These are phyloP conservation scores for Polytrichum formosum DNA, from an alignment of 225 moss, liverwort and hornwort species.

Conservation along the genomic window DNA sequence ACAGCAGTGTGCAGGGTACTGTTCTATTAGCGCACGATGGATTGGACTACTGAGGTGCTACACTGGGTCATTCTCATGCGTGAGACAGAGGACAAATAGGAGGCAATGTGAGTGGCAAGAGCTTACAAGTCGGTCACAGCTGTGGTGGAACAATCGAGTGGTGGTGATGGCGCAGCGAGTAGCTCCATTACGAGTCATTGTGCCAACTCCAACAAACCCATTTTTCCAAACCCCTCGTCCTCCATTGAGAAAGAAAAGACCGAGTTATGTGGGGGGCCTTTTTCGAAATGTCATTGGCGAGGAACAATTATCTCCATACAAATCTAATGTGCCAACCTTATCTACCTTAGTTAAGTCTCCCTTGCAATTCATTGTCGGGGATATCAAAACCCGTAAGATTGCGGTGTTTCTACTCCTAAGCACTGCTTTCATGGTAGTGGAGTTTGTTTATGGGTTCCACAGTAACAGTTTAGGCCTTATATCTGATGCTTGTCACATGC, in stretches of 20 bases:
- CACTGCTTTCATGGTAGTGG: constrained; percentile 89
- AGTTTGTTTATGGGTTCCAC: constrained; percentile 90
- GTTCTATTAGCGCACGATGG: no score
- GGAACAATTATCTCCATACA: constrained; percentile 33
- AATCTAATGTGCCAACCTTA: constrained; percentile 37
- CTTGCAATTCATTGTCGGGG: constrained; percentile 66
- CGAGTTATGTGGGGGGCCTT: constrained; percentile 47
- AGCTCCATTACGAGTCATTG: constrained; percentile 45
- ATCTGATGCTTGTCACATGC: constrained; percentile 98
- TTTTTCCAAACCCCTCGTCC: constrained; percentile 25
- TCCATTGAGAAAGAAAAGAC: constrained; percentile 34
- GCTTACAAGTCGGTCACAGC: no score
- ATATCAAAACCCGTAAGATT: constrained; percentile 78
- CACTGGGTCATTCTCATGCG: constrained; percentile 1
- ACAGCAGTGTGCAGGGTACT: not conserved
- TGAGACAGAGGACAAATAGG: constrained; percentile 14
- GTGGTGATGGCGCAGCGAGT: constrained; percentile 70
- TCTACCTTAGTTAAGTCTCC: constrained; percentile 62
- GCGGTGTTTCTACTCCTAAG: constrained; percentile 81
- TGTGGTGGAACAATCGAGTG: constrained; percentile 1
- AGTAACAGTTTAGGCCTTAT: constrained; percentile 96
- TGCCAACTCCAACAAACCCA: constrained; percentile 32
- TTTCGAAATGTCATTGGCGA: constrained; percentile 42
- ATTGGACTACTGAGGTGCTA: constrained; percentile 5
- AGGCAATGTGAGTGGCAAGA: no score